Percentiles rank a stretch among this genome's conserved stretches.
Conservation (phyloP, 2,329 filamentous ascomycete species). For the Aschersonia sp. region DNA sequence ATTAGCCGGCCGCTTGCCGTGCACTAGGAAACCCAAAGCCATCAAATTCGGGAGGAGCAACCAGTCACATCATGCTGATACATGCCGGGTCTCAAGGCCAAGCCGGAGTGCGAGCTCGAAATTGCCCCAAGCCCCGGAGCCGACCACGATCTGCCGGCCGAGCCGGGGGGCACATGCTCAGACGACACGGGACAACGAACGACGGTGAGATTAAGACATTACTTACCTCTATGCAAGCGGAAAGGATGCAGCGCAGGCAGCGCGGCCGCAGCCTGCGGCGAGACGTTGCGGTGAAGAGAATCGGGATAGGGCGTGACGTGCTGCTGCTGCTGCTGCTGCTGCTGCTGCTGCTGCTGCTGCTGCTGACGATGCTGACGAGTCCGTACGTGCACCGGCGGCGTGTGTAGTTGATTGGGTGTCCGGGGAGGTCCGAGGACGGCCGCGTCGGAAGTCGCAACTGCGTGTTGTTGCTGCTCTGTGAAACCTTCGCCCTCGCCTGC, state of each 20-base stretch:
- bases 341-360: conserved; percentile 7
- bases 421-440: background rate
- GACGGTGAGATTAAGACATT: background rate
- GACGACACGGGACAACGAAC: too few species aligned
- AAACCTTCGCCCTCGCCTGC: background rate
- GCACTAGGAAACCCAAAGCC: too few species aligned
- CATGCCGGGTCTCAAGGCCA: too few species aligned
- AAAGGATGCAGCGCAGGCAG: conserved; percentile 20
- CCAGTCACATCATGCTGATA: too few species aligned
- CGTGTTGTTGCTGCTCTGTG: background rate
- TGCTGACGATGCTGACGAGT: conserved; percentile 4
- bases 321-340: conserved; percentile 6
- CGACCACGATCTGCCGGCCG: too few species aligned
- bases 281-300: conserved; percentile 3
- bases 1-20: too few species aligned
- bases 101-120: too few species aligned
- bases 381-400: background rate
- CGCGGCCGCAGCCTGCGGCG: conserved; percentile 7
- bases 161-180: background rate
- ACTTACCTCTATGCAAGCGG: conserved; percentile 22
- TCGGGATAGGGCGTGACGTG: conserved; percentile 7
- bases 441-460: background rate
- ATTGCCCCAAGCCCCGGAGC: too few species aligned
- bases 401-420: background rate
- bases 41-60: too few species aligned